A percentile compares a stretch with the other conserved stretches of the same genome.
Conservation (phyloP, 179 eudicot species). For the Patellifolia procumbens region DNA sequence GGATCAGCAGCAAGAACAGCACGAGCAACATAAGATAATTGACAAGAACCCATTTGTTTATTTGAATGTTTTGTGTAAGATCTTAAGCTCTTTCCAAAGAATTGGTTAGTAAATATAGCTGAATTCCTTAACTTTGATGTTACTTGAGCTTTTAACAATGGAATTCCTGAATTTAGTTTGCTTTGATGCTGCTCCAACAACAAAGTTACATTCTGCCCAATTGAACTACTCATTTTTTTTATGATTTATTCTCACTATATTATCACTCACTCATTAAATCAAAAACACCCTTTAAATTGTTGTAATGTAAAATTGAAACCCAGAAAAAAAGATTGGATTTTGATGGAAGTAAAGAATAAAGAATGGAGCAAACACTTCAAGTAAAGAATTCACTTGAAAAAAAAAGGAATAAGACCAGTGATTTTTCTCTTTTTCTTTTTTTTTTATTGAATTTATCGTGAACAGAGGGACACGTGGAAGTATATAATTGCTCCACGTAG, state of each 20-base stretch:
- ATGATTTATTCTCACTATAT: neutral
- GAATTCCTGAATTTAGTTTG: constrained; percentile 55
- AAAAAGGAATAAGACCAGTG: neutral
- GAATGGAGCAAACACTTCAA: neutral
- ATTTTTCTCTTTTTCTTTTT: neutral
- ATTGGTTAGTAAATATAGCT: constrained; percentile 44
- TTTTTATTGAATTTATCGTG: neutral
- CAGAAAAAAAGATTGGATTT: constrained; percentile 19
- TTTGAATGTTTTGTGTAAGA: constrained; percentile 29
- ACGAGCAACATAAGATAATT: constrained; percentile 45
- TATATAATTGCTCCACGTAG: neutral
- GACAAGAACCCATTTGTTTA: constrained; percentile 38
- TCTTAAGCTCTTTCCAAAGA: constrained; percentile 43
- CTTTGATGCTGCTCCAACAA: constrained; percentile 64
- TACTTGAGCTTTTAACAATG: constrained; percentile 54
- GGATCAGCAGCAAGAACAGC: constrained; percentile 70
- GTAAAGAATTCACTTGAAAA: constrained; percentile 25
- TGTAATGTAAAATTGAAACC: neutral
- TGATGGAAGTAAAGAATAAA: constrained; percentile 19
- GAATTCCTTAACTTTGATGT: constrained; percentile 46
- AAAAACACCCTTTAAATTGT: neutral
- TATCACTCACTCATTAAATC: neutral
- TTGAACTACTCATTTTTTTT: constrained; percentile 65
- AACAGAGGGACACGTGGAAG: constrained; percentile 12
- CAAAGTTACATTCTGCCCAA: constrained; percentile 54